Base-by-base conservation (phyloP, 305 asterid species). In the Rubia tinctorum region DNA sequence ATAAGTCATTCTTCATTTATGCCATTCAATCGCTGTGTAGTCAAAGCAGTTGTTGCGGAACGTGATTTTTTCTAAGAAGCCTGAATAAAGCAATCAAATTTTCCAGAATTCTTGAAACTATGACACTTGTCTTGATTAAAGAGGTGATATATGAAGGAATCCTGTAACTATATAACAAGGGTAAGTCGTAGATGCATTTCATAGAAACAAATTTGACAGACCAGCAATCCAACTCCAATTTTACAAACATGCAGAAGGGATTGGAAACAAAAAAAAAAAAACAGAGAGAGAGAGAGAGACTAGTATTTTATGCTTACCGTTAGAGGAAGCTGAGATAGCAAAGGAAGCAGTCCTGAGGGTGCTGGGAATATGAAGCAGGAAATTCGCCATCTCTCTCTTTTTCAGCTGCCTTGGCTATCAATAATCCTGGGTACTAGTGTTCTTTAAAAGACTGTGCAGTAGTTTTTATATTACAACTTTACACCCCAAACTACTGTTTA, bases 281-380 rank as follows among this genome's bases (percentile, higher is more conserved):
- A n/a, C n/a, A n/a, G 8, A 34, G 13, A 34, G 39, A 64, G 5
- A 27, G n/a, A 22, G 15, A 44, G 71, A 73, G 60, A 23, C 15
- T 47, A 72, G 0, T 22, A 14, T 1, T 5, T 17, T 18, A 17
- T 53, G 72, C 13, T 44, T 84, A 84, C 97, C 97, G 74, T 91
- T 89, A 10, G 89, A 83, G 67, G 89, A 83, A 69, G 87, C 73
- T 34, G 90, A 88, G 73, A 83, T 77, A 72, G 90, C 80, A 69
- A 88, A 76, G 80, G 59, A 53, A 53, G 59, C 17, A 53, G 71
- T 69, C 78, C 88, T 83, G 72, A 83, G 65, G 20, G 80, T 82
- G 79, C 65, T 88, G 15, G 91, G 92, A 40, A 83, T 71, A 68
- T 76, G 83, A 13, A 88, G 74, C 55, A 88, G 78, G 47, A 80